A percentile compares a stretch with the other conserved stretches of the same genome.
Conservation (phyloP, 345 rosid genomes). For the Microcos paniculata region DNA sequence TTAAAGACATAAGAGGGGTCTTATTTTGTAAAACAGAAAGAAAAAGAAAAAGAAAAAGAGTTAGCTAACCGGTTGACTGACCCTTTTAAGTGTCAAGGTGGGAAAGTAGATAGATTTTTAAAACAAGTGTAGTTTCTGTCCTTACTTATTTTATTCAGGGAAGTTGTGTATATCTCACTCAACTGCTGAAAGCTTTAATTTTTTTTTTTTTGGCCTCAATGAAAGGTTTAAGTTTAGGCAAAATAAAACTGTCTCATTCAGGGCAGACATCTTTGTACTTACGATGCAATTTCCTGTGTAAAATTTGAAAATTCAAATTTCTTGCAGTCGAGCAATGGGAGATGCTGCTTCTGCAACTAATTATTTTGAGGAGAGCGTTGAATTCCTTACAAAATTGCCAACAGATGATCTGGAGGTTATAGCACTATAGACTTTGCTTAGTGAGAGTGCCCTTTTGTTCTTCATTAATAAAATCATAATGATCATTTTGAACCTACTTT, state of each 20-base stretch:
- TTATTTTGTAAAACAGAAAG: too few species aligned
- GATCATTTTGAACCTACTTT: constrained; percentile 15
- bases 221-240: not conserved
- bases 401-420: constrained; percentile 80
- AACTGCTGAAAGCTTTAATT: too few species aligned
- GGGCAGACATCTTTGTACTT: not conserved
- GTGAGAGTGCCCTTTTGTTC: not conserved
- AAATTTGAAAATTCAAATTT: constrained; percentile 6
- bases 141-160: too few species aligned
- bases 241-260: not conserved
- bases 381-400: constrained; percentile 71
- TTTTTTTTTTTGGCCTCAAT: not conserved
- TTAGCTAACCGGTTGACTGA: too few species aligned
- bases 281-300: not conserved
- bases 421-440: not conserved
- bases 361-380: constrained; percentile 89
- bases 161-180: too few species aligned
- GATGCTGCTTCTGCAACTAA: constrained; percentile 70
- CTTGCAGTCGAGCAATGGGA: constrained; percentile 85
- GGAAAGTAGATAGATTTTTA: too few species aligned
- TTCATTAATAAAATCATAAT: not conserved
- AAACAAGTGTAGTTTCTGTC: too few species aligned
- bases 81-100: too few species aligned
- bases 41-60: too few species aligned
- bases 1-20: too few species aligned